Percentiles rank a stretch among this genome's conserved stretches.
Conservation (phyloP, 306 rosid species). For the Parietaria judaica region DNA sequence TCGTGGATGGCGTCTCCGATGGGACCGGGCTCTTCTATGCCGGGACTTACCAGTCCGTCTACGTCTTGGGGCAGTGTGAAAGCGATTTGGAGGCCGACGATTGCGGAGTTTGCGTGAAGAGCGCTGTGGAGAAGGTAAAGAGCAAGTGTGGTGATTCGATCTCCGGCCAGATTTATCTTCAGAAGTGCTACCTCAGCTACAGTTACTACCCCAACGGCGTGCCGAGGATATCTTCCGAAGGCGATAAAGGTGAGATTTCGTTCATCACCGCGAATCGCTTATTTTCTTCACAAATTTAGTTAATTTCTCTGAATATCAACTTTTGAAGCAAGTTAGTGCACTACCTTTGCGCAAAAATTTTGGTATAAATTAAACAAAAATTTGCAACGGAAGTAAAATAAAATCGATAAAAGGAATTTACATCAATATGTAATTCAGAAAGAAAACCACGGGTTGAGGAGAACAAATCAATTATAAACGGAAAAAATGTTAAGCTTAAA, state of each 20-base stretch:
- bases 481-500: too few species aligned
- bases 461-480: too few species aligned
- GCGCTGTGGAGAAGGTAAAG: slow-evolving; percentile 46
- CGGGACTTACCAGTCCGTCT: slow-evolving; percentile 55
- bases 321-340: too few species aligned
- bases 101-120: slow-evolving; percentile 60
- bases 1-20: slow-evolving; percentile 49
- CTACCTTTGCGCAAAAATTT: too few species aligned
- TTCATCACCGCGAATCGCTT: background rate
- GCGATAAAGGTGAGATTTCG: slow-evolving; percentile 36
- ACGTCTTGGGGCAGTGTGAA: slow-evolving; percentile 85
- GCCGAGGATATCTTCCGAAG: slow-evolving; percentile 36
- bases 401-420: too few species aligned
- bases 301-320: too few species aligned
- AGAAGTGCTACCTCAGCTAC: slow-evolving; percentile 64
- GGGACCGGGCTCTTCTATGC: slow-evolving; percentile 56
- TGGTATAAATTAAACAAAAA: too few species aligned
- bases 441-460: too few species aligned
- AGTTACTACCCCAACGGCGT: slow-evolving; percentile 73
- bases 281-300: background rate
- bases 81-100: slow-evolving; percentile 52
- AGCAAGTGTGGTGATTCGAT: slow-evolving; percentile 43
- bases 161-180: slow-evolving; percentile 72
- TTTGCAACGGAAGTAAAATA: too few species aligned
- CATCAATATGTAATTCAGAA: too few species aligned